Conservation (phyloP, 768 basidiomycete species). For the Tricholoma furcatifolium region DNA sequence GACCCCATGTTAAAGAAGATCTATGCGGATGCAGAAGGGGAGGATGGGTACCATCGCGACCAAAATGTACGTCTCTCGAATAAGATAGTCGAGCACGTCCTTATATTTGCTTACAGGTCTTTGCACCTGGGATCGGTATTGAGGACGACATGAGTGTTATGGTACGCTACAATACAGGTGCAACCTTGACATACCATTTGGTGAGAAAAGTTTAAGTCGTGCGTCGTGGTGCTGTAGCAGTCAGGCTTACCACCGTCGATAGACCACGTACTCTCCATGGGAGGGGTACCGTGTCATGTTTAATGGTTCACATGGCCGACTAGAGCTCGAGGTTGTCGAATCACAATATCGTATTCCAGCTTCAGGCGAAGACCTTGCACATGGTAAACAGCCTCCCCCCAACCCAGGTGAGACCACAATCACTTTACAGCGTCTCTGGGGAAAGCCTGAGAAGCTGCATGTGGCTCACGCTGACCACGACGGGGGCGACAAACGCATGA, state of each 20-base stretch:
- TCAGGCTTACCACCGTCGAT: neutral
- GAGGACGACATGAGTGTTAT: slow-evolving; percentile 54
- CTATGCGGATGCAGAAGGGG: slow-evolving; percentile 44
- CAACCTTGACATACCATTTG: slow-evolving; percentile 52
- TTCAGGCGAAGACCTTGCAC: slow-evolving; percentile 31
- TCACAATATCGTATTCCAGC: slow-evolving; percentile 32
- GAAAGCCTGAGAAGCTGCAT: slow-evolving; percentile 38
- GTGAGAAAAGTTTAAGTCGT: slow-evolving; percentile 20
- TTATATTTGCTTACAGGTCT: slow-evolving; percentile 26
- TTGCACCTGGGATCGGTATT: slow-evolving; percentile 41
- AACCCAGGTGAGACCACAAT: slow-evolving; percentile 42
- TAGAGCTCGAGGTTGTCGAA: slow-evolving; percentile 52
- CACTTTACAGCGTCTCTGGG: slow-evolving; percentile 44
- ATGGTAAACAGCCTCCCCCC: slow-evolving; percentile 36
- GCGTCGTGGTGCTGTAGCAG: no score
- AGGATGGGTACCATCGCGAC: slow-evolving; percentile 50
- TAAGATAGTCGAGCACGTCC: neutral
- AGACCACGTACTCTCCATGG: slow-evolving; percentile 44
- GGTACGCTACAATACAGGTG: slow-evolving; percentile 44
- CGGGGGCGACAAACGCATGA: slow-evolving; percentile 47
- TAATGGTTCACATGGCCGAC: slow-evolving; percentile 49
- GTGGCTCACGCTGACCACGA: slow-evolving; percentile 44
- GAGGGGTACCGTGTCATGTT: slow-evolving; percentile 53
- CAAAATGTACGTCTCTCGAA: slow-evolving; percentile 35
- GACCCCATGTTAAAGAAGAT: slow-evolving; percentile 41